phyloP scores from a whole-genome alignment of 305 asterid genomes.

The Solanum hybrid region DNA sequence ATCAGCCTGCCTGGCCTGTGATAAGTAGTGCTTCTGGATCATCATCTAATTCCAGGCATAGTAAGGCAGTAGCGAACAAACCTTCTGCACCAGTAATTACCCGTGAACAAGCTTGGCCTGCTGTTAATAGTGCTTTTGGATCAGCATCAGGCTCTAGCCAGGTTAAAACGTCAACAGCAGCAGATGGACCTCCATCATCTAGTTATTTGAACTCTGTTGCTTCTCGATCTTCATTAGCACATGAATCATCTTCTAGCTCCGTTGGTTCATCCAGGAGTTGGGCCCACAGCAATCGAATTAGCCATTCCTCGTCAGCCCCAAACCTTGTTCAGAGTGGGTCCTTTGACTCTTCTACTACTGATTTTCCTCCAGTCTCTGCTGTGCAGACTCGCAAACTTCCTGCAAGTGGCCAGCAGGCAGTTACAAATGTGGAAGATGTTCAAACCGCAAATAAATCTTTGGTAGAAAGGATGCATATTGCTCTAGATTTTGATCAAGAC shows the following conservation, averaged over 20 bases:
- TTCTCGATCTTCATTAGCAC: conserved; percentile 10
- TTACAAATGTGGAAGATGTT: conserved; percentile 43
- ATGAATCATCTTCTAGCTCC: conserved; percentile 21
- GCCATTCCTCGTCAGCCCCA: conserved; percentile 85
- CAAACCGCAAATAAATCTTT: conserved; percentile 77
- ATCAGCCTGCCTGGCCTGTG: conserved; percentile 54
- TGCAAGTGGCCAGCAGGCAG: conserved; percentile 24
- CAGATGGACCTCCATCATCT: conserved; percentile 12
- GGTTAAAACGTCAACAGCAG: conserved; percentile 4
- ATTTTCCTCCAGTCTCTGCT: conserved; percentile 80
- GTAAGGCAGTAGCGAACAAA: conserved; percentile 25
- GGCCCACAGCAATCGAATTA: conserved; percentile 30
- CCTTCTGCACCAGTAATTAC: conserved; percentile 29
- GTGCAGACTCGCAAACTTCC: conserved; percentile 39
- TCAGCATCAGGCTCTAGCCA: conserved; percentile 12
- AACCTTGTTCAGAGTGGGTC: conserved; percentile 47
- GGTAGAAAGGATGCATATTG: conserved; percentile 72
- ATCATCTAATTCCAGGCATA: conserved; percentile 42
- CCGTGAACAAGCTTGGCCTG: conserved; percentile 27
- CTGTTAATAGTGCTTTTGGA: conserved; percentile 14
- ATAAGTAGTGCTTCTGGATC: conserved; percentile 49
- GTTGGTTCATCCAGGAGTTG: conserved; percentile 38
- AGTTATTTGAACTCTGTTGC: conserved; percentile 16
- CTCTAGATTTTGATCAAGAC: conserved; percentile 63
- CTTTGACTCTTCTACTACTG: conserved; percentile 32